Evolutionary conservation across 768 basidiomycete genomes (phyloP), one percentile per base, ranked within the genome.

Genomic region (Psilocybe subaeruginosa): DNA sequence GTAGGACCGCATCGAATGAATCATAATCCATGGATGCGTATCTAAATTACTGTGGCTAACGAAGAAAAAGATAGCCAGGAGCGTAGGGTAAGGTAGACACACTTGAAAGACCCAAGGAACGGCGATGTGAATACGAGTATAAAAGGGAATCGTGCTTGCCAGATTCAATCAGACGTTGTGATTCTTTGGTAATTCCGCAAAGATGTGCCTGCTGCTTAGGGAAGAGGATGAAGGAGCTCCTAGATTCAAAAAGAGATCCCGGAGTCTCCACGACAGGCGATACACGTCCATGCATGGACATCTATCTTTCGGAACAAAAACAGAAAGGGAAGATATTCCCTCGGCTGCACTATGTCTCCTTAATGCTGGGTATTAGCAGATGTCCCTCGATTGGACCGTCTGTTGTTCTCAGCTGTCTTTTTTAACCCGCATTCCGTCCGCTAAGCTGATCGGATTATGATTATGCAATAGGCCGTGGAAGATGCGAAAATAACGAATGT

Each of bases 1-100:
- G 91, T 12, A 92, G 79, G 41, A 92, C 78, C 50, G 92, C 91
- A 72, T 93, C 90, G 71, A 85, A 91, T 29, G 85, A 86, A 70
- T 92, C 90, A 76, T 92, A 93, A 73, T 91, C 89, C 82, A 90
- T 90, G 63, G 56, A 67, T 50, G 66, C 59, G 46, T 59, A 46
- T 47, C 62, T 53, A 30, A 54, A 67, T 74, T 76, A 76, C 61
- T 30, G 69, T 61, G 73, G 74, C 75, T 65, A 58, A 53, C 62
- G 63, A 62, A 23, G 54, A 62, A 61, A 64, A 69, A 71, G 72
- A 68, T 69, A 68, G 64, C 68, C 70, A 70, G 64, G 72, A 68
- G 70, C 68, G 73, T 75, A 76, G 70, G 67, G 66, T 77, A 76
- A 64, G 69, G 71, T 68, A 67, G 72, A 62, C 67, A 64, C 64